These are phyloP conservation scores for Atkinsonella hypoxylon DNA, from an alignment of 2,329 filamentous ascomycete species.

Conservation along the genomic window DNA sequence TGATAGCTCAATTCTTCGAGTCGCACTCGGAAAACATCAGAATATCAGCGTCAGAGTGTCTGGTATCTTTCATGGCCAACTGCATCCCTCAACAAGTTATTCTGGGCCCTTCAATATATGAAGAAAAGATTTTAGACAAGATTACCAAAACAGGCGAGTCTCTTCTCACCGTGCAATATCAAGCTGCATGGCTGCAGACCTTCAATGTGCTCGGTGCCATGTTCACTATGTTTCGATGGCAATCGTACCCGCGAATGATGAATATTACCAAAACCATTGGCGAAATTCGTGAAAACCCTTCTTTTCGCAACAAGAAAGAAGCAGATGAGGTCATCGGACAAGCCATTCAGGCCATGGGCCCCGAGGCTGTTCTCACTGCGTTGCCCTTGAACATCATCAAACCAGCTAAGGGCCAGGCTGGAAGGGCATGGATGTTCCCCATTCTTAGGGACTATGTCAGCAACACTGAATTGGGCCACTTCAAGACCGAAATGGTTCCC, in stretches of 20 bases:
- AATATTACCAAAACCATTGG: slow-evolving; percentile 70
- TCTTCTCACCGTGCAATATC: slow-evolving; percentile 79
- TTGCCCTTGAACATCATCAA: slow-evolving; percentile 77
- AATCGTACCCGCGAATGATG: slow-evolving; percentile 64
- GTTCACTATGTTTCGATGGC: slow-evolving; percentile 80
- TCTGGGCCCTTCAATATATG: slow-evolving; percentile 79
- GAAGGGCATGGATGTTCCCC: slow-evolving; percentile 89
- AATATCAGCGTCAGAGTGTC: slow-evolving; percentile 84
- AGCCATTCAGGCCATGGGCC: slow-evolving; percentile 82
- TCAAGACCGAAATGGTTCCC: slow-evolving; percentile 75
- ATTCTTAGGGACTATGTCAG: slow-evolving; percentile 80
- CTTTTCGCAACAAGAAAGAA: slow-evolving; percentile 88
- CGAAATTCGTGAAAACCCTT: slow-evolving; percentile 75
- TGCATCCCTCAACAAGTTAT: slow-evolving; percentile 77
- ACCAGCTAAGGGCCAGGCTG: slow-evolving; percentile 64
- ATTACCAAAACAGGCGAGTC: slow-evolving; percentile 61
- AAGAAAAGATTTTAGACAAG: slow-evolving; percentile 81
- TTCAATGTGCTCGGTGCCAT: slow-evolving; percentile 81
- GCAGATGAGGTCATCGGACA: slow-evolving; percentile 83
- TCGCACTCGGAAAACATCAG: slow-evolving; percentile 88
- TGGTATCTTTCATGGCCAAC: slow-evolving; percentile 86
- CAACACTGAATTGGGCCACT: slow-evolving; percentile 79
- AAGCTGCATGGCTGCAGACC: slow-evolving; percentile 87
- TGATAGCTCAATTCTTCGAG: slow-evolving; percentile 70
- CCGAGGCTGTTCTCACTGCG: slow-evolving; percentile 68